Evolutionary conservation across 192 early-diverging fungal species (phyloP), one percentile per base, ranked within the genome.

Genomic region (Coemansia brasiliensis): DNA sequence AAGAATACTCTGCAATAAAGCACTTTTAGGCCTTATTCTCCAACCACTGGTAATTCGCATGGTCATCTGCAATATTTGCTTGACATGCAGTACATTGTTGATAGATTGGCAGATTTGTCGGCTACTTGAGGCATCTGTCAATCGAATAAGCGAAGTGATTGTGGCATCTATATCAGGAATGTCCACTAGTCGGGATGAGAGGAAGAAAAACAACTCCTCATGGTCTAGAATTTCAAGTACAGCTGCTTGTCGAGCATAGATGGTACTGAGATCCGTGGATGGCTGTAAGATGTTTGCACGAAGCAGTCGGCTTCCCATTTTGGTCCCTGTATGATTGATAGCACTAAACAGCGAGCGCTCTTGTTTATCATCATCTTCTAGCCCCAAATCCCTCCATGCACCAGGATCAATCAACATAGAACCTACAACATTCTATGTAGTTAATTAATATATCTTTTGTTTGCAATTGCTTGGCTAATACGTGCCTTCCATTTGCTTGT

Each of bases 281-380:
- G 92, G 94, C 63, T 93, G 91, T 15, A 96, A 51, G 10, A 94
- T 88, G 66, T 84, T 92, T 27, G 83, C 80, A 4, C 88, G 83
- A 24, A 96, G 74, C 15, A 94, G 60, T 3, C 90, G 82, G 13
- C 83, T 68, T 20, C 72, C 79, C 63, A 65, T 70, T 39, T 57
- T 61, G 22, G 67, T 69, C 16, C 44, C 43, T 20, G 67, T 77
- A 42, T 75, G 63, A 37, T 71, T 62, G 27, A 72, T 79, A 3
- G 67, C 59, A 20, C 52, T 41, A 16, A 69, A 66, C 11, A 71
- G 48, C 11, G 67, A 67, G 8, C 32, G 51, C 1, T 61, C 62
- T 12, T 37, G 8, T 4, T 49, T 55, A 10, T 54, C 56, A 0
- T 59, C 37, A 44, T 52, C 38, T 16, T 64, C 64, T 16, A 79